Base-by-base conservation (phyloP, 441 rosid genomes). In the Dalechampia spathulata region DNA sequence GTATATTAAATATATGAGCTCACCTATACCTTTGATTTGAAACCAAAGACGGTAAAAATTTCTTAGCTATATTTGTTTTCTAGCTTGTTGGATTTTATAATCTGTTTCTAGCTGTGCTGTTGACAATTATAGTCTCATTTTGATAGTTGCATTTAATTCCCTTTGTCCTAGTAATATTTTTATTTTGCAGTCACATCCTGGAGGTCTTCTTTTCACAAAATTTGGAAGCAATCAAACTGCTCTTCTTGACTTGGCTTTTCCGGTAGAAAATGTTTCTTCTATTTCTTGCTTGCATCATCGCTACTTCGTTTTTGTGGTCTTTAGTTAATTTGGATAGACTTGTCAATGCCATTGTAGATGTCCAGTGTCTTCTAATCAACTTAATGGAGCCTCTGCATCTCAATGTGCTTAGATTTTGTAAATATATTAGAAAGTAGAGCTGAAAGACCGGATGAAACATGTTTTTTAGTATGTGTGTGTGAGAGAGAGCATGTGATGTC, bases 161-260 rank as follows among this genome's bases (percentile, higher is more conserved):
- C 42, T 1, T 12, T 47, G 4, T 8, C 34, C 34, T 30, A 15
- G 15, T 8, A 12, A 7, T 40, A 50, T 55, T 67, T 66, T 64
- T 47, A 41, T 57, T 46, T 65, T 76, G 75, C 92, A 90, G 97
- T 79, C 87, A 44, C 97, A 87, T 72, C 90, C 89, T 55, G 89
- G 90, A 52, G 87, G 93, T 38, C 79, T 86, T 45, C 79, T 86
- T 64, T 78, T 90, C 81, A 89, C 87, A 40, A 86, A 84, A 72
- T 84, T 90, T 62, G 89, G 88, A 43, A 69, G 93, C 81, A 86
- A 76, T 69, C 90, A 82, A 64, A 86, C 86, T 45, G 92, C 88
- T 72, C 85, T 86, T 60, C 90, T 90, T 59, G 97, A 83, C 70
- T 75, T 90, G 79, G 82, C 87, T 60, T 86, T 86, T 72, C 95